Evolutionary conservation across 495 filamentous ascomycete genomes (phyloP).

Genomic region (Penicillium cosmopolitanum): DNA sequence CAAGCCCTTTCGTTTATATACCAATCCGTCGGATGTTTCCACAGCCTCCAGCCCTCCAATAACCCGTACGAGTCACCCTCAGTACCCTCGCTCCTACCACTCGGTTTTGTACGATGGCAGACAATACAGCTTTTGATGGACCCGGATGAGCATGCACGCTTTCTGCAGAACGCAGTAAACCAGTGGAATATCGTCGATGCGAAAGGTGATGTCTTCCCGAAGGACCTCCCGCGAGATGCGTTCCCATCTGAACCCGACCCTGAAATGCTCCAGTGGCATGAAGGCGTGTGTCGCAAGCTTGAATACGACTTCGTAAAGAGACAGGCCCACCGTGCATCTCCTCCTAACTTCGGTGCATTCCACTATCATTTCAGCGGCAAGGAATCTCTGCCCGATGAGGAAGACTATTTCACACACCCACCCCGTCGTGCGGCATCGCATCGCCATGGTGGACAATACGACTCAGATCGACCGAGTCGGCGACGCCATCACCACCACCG

Average conservation of each 20-base stretch:
- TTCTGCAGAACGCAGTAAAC: conserved; percentile 77
- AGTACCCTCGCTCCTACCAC: conserved; percentile 78
- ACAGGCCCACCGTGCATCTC: conserved; percentile 34
- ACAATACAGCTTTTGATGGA: conserved; percentile 87
- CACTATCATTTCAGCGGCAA: conserved; percentile 40
- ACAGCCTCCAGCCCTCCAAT: conserved; percentile 69
- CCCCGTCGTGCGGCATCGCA: conserved; percentile 23
- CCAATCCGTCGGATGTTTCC: conserved; percentile 85
- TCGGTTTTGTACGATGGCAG: conserved; percentile 92
- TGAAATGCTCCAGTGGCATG: conserved; percentile 84
- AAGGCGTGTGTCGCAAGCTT: conserved; percentile 57
- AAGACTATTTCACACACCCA: conserved; percentile 31
- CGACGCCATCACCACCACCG: conserved; percentile 24
- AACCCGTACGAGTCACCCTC: conserved; percentile 75
- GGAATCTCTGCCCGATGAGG: conserved; percentile 31
- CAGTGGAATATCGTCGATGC: conserved; percentile 77
- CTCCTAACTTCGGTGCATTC: conserved; percentile 39
- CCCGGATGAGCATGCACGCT: conserved; percentile 84
- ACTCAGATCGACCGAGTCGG: conserved; percentile 23
- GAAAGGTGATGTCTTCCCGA: conserved; percentile 76
- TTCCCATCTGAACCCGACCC: conserved; percentile 77
- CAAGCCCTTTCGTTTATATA: conserved; percentile 87
- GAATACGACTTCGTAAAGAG: conserved; percentile 47
- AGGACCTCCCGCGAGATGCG: conserved; percentile 70
- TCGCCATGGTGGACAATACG: conserved; percentile 26